Conservation (phyloP, 2,329 filamentous ascomycete species). For the Falciphora oryzae region DNA sequence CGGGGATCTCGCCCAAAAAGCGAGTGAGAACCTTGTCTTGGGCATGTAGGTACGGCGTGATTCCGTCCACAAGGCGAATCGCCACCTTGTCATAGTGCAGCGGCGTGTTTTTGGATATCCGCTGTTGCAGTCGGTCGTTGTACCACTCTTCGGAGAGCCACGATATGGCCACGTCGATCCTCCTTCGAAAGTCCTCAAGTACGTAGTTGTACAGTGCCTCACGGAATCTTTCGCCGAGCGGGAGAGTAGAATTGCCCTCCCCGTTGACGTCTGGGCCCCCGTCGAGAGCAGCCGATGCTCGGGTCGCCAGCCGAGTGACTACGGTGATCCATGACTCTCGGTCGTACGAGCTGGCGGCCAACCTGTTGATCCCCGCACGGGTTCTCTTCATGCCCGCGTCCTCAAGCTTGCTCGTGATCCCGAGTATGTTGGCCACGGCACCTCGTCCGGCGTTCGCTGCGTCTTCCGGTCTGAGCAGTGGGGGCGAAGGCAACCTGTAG, state of each 20-base stretch:
- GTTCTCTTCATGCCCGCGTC: constrained; percentile 55
- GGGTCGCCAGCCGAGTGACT: constrained; percentile 76
- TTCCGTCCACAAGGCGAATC: constrained; percentile 76
- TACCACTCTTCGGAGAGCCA: constrained; percentile 99
- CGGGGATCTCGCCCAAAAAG: constrained; percentile 86
- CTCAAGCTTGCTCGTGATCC: constrained; percentile 68
- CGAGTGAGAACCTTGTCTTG: constrained; percentile 86
- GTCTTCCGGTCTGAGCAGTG: constrained; percentile 64
- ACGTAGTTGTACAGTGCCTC: constrained; percentile 80
- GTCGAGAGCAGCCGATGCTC: constrained; percentile 67
- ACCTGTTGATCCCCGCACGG: constrained; percentile 71
- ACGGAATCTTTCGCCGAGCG: constrained; percentile 59
- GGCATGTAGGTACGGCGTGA: constrained; percentile 84
- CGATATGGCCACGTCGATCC: constrained; percentile 83
- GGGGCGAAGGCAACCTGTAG: constrained; percentile 75
- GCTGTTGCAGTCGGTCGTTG: constrained; percentile 59
- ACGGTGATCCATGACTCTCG: constrained; percentile 89
- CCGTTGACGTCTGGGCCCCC: constrained; percentile 45
- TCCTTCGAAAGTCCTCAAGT: constrained; percentile 82
- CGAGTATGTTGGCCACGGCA: constrained; percentile 71
- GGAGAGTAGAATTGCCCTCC: constrained; percentile 22
- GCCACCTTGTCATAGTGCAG: constrained; percentile 75
- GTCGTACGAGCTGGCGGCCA: constrained; percentile 80
- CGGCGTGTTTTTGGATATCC: constrained; percentile 38
- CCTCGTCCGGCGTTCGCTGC: constrained; percentile 68